Evolutionary conservation across 2,329 filamentous ascomycete species (phyloP).

Genomic region (Aquanectria penicillioides): DNA sequence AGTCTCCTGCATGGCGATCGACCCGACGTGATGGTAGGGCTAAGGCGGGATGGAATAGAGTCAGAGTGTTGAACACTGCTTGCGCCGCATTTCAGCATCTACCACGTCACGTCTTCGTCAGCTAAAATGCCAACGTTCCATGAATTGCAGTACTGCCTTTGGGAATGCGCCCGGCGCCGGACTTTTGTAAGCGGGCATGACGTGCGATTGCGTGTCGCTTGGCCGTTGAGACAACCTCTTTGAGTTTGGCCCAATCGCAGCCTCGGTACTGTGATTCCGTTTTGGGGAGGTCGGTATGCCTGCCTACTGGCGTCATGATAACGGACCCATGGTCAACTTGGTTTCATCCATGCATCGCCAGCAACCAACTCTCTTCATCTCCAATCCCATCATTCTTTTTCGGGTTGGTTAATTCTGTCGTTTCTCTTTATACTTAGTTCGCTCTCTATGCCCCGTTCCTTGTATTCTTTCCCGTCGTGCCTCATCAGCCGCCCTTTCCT

Average conservation of each 20-base stretch:
- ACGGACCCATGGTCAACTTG: neutral
- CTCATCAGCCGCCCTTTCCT: neutral
- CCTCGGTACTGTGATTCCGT: too few species aligned
- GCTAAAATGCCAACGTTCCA: neutral
- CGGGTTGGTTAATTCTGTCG: neutral
- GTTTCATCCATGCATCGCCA: slow-evolving; percentile 5
- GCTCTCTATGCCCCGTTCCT: neutral
- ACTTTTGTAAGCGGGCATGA: neutral
- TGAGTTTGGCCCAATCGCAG: neutral
- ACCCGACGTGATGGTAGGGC: too few species aligned
- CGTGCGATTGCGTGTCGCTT: slow-evolving; percentile 4
- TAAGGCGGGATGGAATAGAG: too few species aligned
- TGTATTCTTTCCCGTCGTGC: neutral
- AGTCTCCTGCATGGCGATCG: too few species aligned
- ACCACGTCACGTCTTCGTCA: slow-evolving; percentile 9
- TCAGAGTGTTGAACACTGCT: too few species aligned
- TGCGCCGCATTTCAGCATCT: neutral
- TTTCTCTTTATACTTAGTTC: neutral
- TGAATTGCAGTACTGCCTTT: too few species aligned
- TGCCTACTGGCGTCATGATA: neutral
- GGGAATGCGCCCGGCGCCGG: neutral
- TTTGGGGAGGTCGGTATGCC: slow-evolving; percentile 18
- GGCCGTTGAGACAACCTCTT: neutral
- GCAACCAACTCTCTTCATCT: neutral
- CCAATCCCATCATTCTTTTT: neutral